Evolutionary conservation across 306 rosid species (phyloP), one percentile per base, ranked within the genome.

Genomic region (Prunus dulcis): DNA sequence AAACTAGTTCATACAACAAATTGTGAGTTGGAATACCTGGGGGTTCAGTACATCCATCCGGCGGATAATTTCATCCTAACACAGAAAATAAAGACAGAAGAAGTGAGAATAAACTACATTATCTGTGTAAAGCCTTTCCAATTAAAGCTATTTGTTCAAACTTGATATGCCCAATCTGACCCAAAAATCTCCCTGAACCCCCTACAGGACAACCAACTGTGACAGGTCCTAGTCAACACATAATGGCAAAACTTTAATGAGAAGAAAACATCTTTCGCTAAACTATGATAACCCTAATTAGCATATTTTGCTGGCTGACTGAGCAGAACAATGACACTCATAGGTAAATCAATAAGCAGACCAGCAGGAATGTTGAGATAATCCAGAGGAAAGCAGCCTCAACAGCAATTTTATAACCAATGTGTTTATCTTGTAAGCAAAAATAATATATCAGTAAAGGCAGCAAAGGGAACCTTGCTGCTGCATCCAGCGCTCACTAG

Each of bases 11-110:
- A 51, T 23, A 9, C 18, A 17, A 63, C 22, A 17, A 30, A 70
- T 6, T 56, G 27, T 9, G 15, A 23, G 71, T 20, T 64, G 41
- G 79, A 75, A 13, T 86, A 92, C 97, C 98, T 95, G 97, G 57
- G 97, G 97, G 71, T 83, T 95, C 96, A 95, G 73, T 75, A 85
- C 92, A 9, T 92, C 91, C 97, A 92, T 89, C 80, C 81, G 93
- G 46, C 9, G 81, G 41, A 89, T 78, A 84, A 95, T 88, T 63
- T 85, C 90, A 75, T 84, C 99, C 99, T 95, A 78, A 45, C 64
- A 85, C 56, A 75, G 9, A 70, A 57, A 64, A 6, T 14, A 14
- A 67, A 8, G 57, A 62, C 66, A 67, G 70, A 82, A 23, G n/a
- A 45, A 6, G 75, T 86, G 76, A 91, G 85, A 32, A 67, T n/a